Evolutionary conservation across 352 stramenopile genomes (phyloP), one percentile per base, ranked within the genome.

Genomic region (Globisporangium okanoganense): DNA sequence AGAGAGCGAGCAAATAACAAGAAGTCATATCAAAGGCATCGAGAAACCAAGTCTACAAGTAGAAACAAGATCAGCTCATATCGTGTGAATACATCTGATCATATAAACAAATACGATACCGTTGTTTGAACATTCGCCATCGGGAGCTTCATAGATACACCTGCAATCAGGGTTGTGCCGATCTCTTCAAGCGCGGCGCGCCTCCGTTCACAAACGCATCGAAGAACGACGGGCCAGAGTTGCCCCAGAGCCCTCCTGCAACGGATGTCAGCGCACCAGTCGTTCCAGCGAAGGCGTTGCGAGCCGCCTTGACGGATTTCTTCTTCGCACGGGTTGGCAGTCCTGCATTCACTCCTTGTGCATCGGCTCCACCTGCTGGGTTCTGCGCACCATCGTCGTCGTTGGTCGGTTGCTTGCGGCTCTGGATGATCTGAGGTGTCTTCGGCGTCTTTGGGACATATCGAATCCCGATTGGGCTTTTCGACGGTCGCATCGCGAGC

Each of bases 131-230:
- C 20, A 40, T 41, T n/a, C 29, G 31, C 20, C n/a, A 7, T 25
- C 35, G 24, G n/a, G 13, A 20, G 33, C 18, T 36, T 24, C 27
- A 52, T n/a, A 54, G n/a, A n/a, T 54, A 38, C 14, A 38, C 13
- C 33, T 8, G 29, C 29, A 35, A 22, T 70, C 57, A 70, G 1
- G 55, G 47, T 6, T 59, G 38, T 7, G 27, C 55, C 2, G 55
- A 58, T 25, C 55, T 69, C 67, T 88, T 92, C 20, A 90, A 64
- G 22, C 79, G 71, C 18, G 78, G 79, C 56, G 87, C 85, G 1
- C 58, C 65, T 7, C 68, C 82, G 56, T 88, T 90, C 43, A 90
- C 78, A 69, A 92, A 92, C n/a, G 76, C 76, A 47, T 92, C 82
- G 52, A 92, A 92, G 48, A 78, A 81, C 7, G 73, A 78, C 22